A percentile compares a stretch with the other conserved stretches of the same genome.
Conservation (phyloP, 2,329 filamentous ascomycete species). For the Fusarium sp. region DNA sequence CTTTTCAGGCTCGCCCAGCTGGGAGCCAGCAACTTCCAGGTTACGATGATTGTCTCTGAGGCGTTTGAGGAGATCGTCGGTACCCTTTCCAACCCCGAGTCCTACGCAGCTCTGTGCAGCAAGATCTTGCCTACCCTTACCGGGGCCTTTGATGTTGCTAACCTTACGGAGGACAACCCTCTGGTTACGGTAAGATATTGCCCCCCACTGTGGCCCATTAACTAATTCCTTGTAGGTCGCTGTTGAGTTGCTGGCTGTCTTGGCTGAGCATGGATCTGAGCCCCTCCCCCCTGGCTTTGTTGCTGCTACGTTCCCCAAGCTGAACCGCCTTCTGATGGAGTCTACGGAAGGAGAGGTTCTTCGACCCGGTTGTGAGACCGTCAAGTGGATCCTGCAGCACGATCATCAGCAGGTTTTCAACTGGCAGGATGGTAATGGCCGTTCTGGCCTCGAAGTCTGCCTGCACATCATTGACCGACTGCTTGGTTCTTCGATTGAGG, state of each 20-base stretch:
- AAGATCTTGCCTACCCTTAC: slow-evolving; percentile 91
- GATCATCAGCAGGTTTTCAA: slow-evolving; percentile 90
- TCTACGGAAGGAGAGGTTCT: slow-evolving; percentile 90
- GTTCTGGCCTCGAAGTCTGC: slow-evolving; percentile 87
- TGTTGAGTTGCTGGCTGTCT: slow-evolving; percentile 82
- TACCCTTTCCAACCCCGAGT: slow-evolving; percentile 73
- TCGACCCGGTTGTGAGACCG: slow-evolving; percentile 84
- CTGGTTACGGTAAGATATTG: slow-evolving; percentile 74
- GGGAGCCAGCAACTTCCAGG: slow-evolving; percentile 90
- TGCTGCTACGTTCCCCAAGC: slow-evolving; percentile 85
- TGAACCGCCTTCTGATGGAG: slow-evolving; percentile 84
- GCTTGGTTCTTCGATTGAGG: slow-evolving; percentile 84
- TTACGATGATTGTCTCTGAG: slow-evolving; percentile 88
- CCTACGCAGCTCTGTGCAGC: slow-evolving; percentile 82
- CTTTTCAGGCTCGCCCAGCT: slow-evolving; percentile 91
- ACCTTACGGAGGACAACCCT: slow-evolving; percentile 85
- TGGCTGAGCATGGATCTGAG: slow-evolving; percentile 85
- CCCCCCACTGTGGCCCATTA: not conserved
- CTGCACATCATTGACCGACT: slow-evolving; percentile 93
- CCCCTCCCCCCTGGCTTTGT: slow-evolving; percentile 91
- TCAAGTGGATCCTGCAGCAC: slow-evolving; percentile 90
- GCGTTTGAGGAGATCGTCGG: slow-evolving; percentile 90
- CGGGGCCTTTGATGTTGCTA: slow-evolving; percentile 89
- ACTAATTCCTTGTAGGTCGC: slow-evolving; percentile 68
- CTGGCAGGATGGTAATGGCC: slow-evolving; percentile 84